Percentiles rank a stretch among this genome's conserved stretches.
Evolutionary conservation across 1,284 basidiomycete genomes (phyloP).

Genomic region (Fomitiporia mediterranea): DNA sequence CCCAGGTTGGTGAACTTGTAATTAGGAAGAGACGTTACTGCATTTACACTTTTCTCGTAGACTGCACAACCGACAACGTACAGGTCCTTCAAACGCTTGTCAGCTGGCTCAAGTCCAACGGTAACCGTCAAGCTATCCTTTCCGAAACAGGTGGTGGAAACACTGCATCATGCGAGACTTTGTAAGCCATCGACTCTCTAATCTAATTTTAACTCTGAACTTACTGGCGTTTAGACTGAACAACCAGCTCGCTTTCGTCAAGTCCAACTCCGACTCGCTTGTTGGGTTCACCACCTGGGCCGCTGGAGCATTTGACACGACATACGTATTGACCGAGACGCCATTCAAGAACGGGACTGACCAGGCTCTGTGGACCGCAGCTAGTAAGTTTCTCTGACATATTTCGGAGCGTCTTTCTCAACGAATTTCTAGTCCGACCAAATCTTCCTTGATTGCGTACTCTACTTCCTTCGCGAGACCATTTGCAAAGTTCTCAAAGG

Average conservation of each 20-base stretch:
- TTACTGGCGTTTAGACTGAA: conserved; percentile 31
- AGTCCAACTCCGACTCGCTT: conserved; percentile 39
- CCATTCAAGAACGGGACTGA: conserved; percentile 36
- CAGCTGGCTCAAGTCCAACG: conserved; percentile 42
- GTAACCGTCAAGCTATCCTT: conserved; percentile 50
- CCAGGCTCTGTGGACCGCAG: conserved; percentile 32
- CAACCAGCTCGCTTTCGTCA: conserved; percentile 44
- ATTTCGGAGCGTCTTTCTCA: neutral
- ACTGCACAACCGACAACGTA: conserved; percentile 36
- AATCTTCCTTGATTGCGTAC: conserved; percentile 26
- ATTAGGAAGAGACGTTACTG: neutral
- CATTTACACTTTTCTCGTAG: neutral
- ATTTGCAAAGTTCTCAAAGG: no score
- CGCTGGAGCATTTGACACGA: conserved; percentile 36
- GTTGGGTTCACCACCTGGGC: conserved; percentile 49
- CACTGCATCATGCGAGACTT: conserved; percentile 43
- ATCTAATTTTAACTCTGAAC: neutral
- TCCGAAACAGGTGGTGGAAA: conserved; percentile 58
- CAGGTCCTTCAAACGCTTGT: conserved; percentile 42
- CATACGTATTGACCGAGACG: conserved; percentile 34
- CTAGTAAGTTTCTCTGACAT: conserved; percentile 23
- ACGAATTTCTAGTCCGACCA: conserved; percentile 25
- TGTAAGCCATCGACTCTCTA: conserved; percentile 27
- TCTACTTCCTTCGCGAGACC: no score
- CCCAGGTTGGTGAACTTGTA: conserved; percentile 21